Evolutionary conservation across 2,329 filamentous ascomycete species (phyloP).

Genomic region (Penicillium sp.): DNA sequence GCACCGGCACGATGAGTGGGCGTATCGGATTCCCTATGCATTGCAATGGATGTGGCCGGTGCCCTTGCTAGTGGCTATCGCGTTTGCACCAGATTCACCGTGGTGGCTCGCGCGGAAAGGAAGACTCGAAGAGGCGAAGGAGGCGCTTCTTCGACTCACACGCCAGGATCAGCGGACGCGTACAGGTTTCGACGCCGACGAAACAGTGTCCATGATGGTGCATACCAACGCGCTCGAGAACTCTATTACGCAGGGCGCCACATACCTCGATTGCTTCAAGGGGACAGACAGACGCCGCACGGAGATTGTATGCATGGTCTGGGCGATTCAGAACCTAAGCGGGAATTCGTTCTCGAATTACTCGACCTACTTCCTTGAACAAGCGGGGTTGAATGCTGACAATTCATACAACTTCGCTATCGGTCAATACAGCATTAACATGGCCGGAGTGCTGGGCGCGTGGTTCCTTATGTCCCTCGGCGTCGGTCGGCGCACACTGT

Average conservation of each 20-base stretch:
- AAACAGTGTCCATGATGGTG: slow-evolving; percentile 89
- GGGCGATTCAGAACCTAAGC: slow-evolving; percentile 67
- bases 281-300: slow-evolving; percentile 79
- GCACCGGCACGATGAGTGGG: slow-evolving; percentile 25
- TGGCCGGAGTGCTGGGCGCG: slow-evolving; percentile 78
- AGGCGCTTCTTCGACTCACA: background rate
- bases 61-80: slow-evolving; percentile 19
- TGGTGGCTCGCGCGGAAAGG: slow-evolving; percentile 34
- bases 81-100: slow-evolving; percentile 33
- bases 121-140: slow-evolving; percentile 24
- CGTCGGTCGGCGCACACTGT: slow-evolving; percentile 75
- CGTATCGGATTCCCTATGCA: slow-evolving; percentile 44
- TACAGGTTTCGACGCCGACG: slow-evolving; percentile 77
- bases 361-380: slow-evolving; percentile 63
- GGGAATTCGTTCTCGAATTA: slow-evolving; percentile 69
- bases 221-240: slow-evolving; percentile 83
- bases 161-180: background rate
- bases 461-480: slow-evolving; percentile 79
- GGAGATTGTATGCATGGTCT: slow-evolving; percentile 70
- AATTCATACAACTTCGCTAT: slow-evolving; percentile 60
- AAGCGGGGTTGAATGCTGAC: slow-evolving; percentile 58
- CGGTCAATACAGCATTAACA: slow-evolving; percentile 69
- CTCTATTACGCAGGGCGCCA: slow-evolving; percentile 72
- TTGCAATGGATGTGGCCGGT: slow-evolving; percentile 11
- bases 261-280: slow-evolving; percentile 82